Evolutionary conservation across 495 filamentous ascomycete species (phyloP).

Genomic region (Penicillium bialowiezense): DNA sequence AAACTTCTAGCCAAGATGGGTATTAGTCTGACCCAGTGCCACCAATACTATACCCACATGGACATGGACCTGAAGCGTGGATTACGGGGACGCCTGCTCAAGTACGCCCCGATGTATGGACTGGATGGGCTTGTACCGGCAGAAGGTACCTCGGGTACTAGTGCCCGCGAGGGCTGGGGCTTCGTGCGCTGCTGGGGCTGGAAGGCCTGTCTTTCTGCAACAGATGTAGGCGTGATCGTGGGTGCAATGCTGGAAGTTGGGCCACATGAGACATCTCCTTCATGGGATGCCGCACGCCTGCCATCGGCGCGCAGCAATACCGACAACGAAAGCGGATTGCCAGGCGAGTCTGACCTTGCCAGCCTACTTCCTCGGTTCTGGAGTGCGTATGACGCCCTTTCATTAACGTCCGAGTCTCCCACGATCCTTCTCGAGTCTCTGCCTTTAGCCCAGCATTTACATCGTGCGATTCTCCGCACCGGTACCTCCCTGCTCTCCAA

Average conservation of each 20-base stretch:
- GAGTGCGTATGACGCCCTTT: constrained; percentile 88
- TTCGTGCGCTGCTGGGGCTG: constrained; percentile 98
- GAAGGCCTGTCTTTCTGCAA: constrained; percentile 88
- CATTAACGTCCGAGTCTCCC: constrained; percentile 40
- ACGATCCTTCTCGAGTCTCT: constrained; percentile 63
- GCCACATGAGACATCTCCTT: constrained; percentile 31
- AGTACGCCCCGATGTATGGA: constrained; percentile 86
- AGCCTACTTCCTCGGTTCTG: constrained; percentile 69
- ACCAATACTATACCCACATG: constrained; percentile 96
- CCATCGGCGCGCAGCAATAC: constrained; percentile 39
- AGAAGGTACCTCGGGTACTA: constrained; percentile 48
- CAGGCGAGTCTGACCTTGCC: constrained; percentile 33
- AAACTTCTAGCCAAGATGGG: constrained; percentile 98
- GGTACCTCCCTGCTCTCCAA: constrained; percentile 89
- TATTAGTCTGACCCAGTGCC: constrained; percentile 87
- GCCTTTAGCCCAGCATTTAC: constrained; percentile 81
- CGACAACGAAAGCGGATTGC: constrained; percentile 18
- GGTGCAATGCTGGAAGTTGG: constrained; percentile 92
- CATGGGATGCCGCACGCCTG: constrained; percentile 38
- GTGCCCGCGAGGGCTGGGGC: constrained; percentile 80
- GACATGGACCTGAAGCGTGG: constrained; percentile 94
- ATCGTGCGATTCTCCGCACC: constrained; percentile 89
- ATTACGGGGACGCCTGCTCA: constrained; percentile 78
- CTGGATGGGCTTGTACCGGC: constrained; percentile 86
- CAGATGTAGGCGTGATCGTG: constrained; percentile 86